Conservation (phyloP, 805 yeast genomes). For the Priceomyces melissophilus region DNA sequence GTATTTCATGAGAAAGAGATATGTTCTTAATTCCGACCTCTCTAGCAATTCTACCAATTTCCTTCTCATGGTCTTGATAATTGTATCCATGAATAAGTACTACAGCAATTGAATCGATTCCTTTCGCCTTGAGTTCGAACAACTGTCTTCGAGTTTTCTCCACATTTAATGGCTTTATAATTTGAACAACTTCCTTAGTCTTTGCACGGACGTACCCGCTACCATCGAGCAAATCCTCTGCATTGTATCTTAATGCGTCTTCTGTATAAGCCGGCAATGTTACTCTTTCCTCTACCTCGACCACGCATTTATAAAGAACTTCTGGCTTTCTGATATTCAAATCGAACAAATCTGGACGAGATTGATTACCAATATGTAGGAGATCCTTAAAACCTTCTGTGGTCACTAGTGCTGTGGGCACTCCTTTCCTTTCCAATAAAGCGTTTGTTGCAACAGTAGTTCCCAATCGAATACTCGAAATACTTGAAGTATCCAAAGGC, state of each 20-base stretch:
- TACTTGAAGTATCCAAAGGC: conserved; percentile 14
- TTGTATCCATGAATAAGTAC: conserved; percentile 40
- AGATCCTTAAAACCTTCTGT: conserved; percentile 20
- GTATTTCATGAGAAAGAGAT: conserved; percentile 37
- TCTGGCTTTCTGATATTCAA: conserved; percentile 15
- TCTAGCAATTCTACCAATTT: conserved; percentile 32
- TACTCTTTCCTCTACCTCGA: conserved; percentile 20
- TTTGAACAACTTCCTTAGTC: conserved; percentile 31
- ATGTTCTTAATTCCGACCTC: conserved; percentile 34
- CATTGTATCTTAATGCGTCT: conserved; percentile 5
- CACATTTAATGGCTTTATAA: conserved; percentile 30
- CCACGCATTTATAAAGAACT: conserved; percentile 12
- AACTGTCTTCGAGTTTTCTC: conserved; percentile 20
- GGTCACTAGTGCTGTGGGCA: conserved; percentile 15
- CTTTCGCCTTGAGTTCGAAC: conserved; percentile 18
- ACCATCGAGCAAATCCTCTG: conserved; percentile 34
- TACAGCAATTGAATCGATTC: conserved; percentile 30
- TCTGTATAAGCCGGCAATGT: conserved; percentile 18
- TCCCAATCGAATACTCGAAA: conserved; percentile 24
- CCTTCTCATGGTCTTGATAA: conserved; percentile 35
- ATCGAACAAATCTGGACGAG: conserved; percentile 20
- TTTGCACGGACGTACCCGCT: conserved; percentile 1
- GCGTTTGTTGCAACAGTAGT: conserved; percentile 28
- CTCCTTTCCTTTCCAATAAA: conserved; percentile 19
- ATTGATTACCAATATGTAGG: conserved; percentile 19